These are phyloP conservation scores for Elongisporangium prolatum DNA, from an alignment of 352 stramenopile genomes.

Conservation along the genomic window DNA sequence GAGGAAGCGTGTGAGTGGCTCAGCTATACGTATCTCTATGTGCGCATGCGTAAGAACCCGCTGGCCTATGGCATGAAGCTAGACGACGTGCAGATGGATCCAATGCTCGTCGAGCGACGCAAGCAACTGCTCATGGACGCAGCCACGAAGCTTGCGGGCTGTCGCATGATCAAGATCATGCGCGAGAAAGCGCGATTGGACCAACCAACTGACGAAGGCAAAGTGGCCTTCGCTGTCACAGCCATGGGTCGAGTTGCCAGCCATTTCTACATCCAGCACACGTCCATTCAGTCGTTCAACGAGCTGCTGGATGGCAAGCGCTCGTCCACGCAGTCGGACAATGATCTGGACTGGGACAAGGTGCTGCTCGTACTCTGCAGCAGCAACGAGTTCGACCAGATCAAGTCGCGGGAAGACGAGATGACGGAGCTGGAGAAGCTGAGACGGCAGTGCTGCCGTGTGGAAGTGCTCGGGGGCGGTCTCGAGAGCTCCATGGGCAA, in stretches of 20 bases:
- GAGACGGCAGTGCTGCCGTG: constrained; percentile 80
- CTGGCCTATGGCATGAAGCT: constrained; percentile 96
- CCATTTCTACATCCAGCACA: constrained; percentile 99
- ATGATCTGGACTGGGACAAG: constrained; percentile 65
- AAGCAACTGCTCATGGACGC: constrained; percentile 71
- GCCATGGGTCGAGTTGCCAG: constrained; percentile 96
- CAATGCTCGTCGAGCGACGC: constrained; percentile 66
- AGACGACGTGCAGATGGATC: constrained; percentile 91
- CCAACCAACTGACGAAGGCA: constrained; percentile 26
- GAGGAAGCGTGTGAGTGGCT: constrained; percentile 96
- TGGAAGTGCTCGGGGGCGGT: constrained; percentile 87
- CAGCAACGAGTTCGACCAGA: constrained; percentile 94
- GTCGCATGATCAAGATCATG: constrained; percentile 83
- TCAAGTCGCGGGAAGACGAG: constrained; percentile 95
- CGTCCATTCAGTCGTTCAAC: constrained; percentile 98
- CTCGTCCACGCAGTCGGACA: constrained; percentile 20
- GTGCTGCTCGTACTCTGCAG: constrained; percentile 68
- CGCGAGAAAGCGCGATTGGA: constrained; percentile 43
- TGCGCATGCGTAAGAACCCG: constrained; percentile 98
- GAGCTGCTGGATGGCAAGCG: constrained; percentile 80
- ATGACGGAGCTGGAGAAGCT: constrained; percentile 93
- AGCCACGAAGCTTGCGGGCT: constrained; percentile 65
- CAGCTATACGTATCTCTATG: constrained; percentile 98
- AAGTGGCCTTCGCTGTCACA: constrained; percentile 89
- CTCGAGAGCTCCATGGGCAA: constrained; percentile 94